A percentile compares a stretch with the other conserved stretches of the same genome.
Evolutionary conservation across 2,329 filamentous ascomycete species (phyloP).

Genomic region (Beauveria scarabaeidicola): DNA sequence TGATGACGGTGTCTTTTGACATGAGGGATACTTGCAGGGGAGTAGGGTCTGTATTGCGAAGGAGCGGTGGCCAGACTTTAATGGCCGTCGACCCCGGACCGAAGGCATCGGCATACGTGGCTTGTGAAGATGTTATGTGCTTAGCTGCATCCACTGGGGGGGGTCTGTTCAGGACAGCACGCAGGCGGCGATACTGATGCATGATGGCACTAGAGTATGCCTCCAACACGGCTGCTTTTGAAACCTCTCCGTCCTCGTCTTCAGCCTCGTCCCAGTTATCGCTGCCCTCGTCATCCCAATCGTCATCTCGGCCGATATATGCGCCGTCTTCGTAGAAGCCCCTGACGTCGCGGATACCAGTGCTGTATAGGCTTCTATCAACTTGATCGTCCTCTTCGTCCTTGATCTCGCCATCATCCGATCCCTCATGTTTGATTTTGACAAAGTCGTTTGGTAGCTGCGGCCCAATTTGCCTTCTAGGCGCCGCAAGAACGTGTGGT

Average conservation of each 20-base stretch:
- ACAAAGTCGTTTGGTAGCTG: conserved; percentile 34
- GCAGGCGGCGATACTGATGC: conserved; percentile 56
- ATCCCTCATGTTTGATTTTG: conserved; percentile 19
- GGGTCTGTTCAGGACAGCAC: conserved; percentile 46
- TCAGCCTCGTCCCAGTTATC: conserved; percentile 21
- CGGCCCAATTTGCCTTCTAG: conserved; percentile 44
- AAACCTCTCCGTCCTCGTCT: conserved; percentile 18
- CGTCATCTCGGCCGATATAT: conserved; percentile 55
- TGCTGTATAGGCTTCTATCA: conserved; percentile 39
- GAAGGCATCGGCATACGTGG: conserved; percentile 46
- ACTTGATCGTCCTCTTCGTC: conserved; percentile 22
- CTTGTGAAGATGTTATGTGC: conserved; percentile 44
- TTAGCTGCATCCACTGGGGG: conserved; percentile 46
- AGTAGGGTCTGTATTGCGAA: conserved; percentile 46
- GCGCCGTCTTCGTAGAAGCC: conserved; percentile 73
- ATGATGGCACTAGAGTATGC: conserved; percentile 62
- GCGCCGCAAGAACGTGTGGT: conserved; percentile 61
- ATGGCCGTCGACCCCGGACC: conserved; percentile 41
- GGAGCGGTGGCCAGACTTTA: conserved; percentile 41
- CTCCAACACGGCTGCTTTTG: conserved; percentile 43
- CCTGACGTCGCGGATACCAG: conserved; percentile 42
- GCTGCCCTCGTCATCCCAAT: conserved; percentile 20
- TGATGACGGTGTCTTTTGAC: conserved; percentile 56
- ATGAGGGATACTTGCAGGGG: conserved; percentile 55
- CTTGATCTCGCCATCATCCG: conserved; percentile 22